phyloP scores from a whole-genome alignment of 371 early-diverging fungal species.

The Rhizomucor miehei region DNA sequence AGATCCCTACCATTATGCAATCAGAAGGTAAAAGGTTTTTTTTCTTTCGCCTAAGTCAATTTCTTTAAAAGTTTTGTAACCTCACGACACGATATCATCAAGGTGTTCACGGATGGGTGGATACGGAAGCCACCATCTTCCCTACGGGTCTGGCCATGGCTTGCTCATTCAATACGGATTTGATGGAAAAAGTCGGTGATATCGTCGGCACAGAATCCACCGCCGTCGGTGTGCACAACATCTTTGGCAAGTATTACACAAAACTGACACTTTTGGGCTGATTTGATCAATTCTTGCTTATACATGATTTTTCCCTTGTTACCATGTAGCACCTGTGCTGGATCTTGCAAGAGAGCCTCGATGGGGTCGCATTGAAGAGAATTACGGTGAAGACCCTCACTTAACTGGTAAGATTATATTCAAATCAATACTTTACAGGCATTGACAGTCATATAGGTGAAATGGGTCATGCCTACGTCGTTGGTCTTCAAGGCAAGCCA shows the following conservation, averaged over 20 bases:
- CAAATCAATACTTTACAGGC: too few species aligned
- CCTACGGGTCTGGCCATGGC: slow-evolving; percentile 12
- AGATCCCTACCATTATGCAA: slow-evolving; percentile 20
- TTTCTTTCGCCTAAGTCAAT: too few species aligned
- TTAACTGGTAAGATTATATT: slow-evolving; percentile 4
- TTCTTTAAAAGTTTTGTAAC: too few species aligned
- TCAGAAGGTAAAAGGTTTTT: slow-evolving; percentile 18
- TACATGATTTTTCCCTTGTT: not conserved
- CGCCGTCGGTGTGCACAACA: slow-evolving; percentile 14
- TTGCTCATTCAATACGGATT: slow-evolving; percentile 15
- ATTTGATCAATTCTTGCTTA: not conserved
- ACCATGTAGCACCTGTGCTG: slow-evolving; percentile 16
- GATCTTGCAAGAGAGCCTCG: slow-evolving; percentile 20
- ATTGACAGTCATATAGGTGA: slow-evolving; percentile 5
- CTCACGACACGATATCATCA: too few species aligned
- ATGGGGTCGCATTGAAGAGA: slow-evolving; percentile 21
- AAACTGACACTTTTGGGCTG: not conserved
- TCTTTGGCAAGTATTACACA: slow-evolving; percentile 11
- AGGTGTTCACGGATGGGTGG: slow-evolving; percentile 16
- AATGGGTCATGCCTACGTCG: slow-evolving; percentile 17
- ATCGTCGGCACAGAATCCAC: slow-evolving; percentile 16
- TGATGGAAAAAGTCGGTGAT: slow-evolving; percentile 12
- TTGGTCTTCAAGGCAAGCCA: slow-evolving; percentile 12
- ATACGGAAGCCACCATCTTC: slow-evolving; percentile 13
- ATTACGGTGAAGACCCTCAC: slow-evolving; percentile 21